Evolutionary conservation across 2,329 filamentous ascomycete genomes (phyloP).

Genomic region (Ophiosphaerella korrae): DNA sequence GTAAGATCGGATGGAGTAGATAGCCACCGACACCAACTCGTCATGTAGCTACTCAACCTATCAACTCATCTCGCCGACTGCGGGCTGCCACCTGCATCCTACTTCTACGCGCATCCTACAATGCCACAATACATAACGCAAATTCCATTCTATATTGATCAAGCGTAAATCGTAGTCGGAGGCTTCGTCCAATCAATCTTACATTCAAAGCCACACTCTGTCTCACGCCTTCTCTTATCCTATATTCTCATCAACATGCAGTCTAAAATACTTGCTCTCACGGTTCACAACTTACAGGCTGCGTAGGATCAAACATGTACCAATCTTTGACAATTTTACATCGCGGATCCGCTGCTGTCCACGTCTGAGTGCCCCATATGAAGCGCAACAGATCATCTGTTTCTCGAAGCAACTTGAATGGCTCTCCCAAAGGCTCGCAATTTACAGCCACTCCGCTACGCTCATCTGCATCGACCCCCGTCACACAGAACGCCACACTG

Average conservation of each 20-base stretch:
- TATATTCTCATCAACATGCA: too few species aligned
- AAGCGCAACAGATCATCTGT: neutral
- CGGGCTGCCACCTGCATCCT: too few species aligned
- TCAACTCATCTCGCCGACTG: too few species aligned
- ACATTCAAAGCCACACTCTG: conserved; percentile 5
- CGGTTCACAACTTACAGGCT: neutral
- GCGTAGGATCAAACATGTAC: conserved; percentile 1
- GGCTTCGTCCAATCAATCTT: conserved; percentile 6
- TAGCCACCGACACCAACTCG: too few species aligned
- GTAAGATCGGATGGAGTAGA: too few species aligned
- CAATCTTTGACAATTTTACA: neutral
- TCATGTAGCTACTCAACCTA: too few species aligned
- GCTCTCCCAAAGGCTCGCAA: neutral
- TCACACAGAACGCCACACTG: neutral
- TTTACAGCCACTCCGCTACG: neutral
- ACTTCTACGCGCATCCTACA: too few species aligned
- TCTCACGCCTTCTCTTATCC: neutral
- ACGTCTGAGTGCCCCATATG: conserved; percentile 1
- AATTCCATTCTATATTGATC: neutral
- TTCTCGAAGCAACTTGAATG: conserved; percentile 1
- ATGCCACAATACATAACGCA: too few species aligned
- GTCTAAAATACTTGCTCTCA: too few species aligned
- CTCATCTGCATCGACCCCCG: neutral
- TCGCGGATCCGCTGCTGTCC: neutral
- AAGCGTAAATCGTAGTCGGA: neutral